A percentile compares a stretch with the other conserved stretches of the same genome.
These are phyloP conservation scores for Leishmania major DNA, from an alignment of 208 protist genomes.

Conservation along the genomic window DNA sequence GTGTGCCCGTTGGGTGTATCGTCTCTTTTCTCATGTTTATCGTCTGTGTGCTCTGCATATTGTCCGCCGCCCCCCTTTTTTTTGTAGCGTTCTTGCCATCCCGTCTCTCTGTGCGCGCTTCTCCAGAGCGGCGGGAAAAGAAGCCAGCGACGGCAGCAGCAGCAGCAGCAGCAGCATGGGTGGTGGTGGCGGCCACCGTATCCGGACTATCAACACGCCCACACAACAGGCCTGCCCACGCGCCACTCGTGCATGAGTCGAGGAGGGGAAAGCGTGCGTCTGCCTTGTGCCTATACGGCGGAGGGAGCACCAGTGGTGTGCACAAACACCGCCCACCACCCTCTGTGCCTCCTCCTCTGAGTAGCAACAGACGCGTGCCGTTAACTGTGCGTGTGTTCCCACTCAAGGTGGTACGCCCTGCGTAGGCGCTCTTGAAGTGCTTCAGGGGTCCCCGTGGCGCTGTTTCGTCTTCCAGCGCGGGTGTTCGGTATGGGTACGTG, in stretches of 20 bases:
- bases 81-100: too few species aligned
- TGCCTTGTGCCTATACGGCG: neutral
- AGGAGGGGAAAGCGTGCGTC: neutral
- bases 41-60: neutral
- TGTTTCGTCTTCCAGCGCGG: slow-evolving; percentile 3
- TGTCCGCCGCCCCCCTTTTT: neutral
- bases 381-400: neutral
- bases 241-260: neutral
- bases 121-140: neutral
- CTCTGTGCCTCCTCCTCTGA: neutral
- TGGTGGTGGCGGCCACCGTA: neutral
- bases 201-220: neutral
- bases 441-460: neutral
- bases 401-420: neutral
- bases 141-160: neutral
- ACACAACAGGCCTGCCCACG: neutral
- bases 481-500: neutral
- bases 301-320: neutral
- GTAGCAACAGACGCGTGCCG: neutral
- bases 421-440: neutral
- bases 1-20: neutral
- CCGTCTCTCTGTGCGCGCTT: neutral
- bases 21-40: neutral
- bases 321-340: neutral
- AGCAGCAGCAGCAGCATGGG: neutral